phyloP scores from a whole-genome alignment of 2,329 filamentous ascomycete genomes.

The Hypoxylon sp. region DNA sequence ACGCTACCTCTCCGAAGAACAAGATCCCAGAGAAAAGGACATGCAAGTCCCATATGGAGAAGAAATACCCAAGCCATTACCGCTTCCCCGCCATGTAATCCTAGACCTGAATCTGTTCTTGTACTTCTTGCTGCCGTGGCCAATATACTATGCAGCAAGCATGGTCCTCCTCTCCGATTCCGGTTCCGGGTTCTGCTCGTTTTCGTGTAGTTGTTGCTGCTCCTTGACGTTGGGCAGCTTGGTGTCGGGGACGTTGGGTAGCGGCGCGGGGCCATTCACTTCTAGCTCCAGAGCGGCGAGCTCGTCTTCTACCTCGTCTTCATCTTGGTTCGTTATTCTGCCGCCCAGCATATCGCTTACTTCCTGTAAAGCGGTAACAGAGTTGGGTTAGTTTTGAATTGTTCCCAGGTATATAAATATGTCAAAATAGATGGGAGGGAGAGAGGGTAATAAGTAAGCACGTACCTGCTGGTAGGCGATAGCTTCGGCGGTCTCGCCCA shows the following conservation, averaged over 20 bases:
- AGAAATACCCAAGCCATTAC: background rate
- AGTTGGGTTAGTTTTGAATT: background rate
- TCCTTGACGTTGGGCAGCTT: slow-evolving; percentile 50
- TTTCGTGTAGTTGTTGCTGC: slow-evolving; percentile 23
- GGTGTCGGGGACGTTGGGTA: slow-evolving; percentile 50
- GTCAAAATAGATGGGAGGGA: too few relatives aligned
- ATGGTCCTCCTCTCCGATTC: slow-evolving; percentile 55
- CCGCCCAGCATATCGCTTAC: slow-evolving; percentile 91
- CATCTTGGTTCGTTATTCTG: slow-evolving; percentile 91
- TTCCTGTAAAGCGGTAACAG: slow-evolving; percentile 68
- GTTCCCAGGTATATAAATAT: background rate
- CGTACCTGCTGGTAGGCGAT: slow-evolving; percentile 88
- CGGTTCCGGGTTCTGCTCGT: slow-evolving; percentile 40
- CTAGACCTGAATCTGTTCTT: background rate
- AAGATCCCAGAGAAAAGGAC: background rate
- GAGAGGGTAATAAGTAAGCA: slow-evolving; percentile 20
- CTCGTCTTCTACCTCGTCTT: slow-evolving; percentile 98
- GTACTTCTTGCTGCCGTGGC: background rate
- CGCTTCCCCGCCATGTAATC: background rate
- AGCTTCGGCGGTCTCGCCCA: slow-evolving; percentile 92
- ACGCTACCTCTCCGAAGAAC: background rate
- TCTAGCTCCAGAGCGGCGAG: slow-evolving; percentile 82
- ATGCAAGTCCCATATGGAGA: background rate
- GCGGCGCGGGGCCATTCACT: slow-evolving; percentile 50
- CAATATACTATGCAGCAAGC: slow-evolving; percentile 51